Evolutionary conservation across 2,329 filamentous ascomycete genomes (phyloP).

Genomic region (Akanthomyces muscarius): DNA sequence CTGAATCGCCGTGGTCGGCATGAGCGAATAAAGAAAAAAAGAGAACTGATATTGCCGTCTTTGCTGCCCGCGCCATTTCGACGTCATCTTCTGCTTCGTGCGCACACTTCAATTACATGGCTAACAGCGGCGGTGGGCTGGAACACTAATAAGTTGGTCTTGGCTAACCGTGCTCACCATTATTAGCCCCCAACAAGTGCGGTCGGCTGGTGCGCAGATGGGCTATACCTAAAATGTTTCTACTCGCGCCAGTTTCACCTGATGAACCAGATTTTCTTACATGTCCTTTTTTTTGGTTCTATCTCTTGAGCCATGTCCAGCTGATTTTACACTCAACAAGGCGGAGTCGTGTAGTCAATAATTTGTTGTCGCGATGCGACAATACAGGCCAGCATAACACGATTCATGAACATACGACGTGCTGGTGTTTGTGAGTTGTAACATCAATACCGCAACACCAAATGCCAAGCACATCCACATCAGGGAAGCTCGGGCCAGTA

Average conservation of each 20-base stretch:
- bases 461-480: neutral
- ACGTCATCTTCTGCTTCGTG: neutral
- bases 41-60: neutral
- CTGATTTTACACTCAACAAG: neutral
- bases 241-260: slow-evolving; percentile 1
- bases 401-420: neutral
- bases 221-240: neutral
- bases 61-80: neutral
- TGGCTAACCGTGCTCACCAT: neutral
- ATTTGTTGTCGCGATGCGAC: neutral
- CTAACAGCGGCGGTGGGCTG: neutral
- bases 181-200: too few relatives aligned
- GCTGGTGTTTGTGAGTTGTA: neutral
- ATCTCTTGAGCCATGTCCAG: neutral
- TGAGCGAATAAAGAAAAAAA: neutral
- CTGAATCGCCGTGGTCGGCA: neutral
- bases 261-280: neutral
- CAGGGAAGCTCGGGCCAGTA: neutral
- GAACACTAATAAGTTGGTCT: neutral
- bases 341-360: neutral
- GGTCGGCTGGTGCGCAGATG: neutral
- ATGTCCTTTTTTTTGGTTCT: neutral
- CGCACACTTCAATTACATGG: neutral
- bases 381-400: neutral
- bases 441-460: neutral